phyloP scores from a whole-genome alignment of 306 rosid species.

The Trifolium subterraneum region DNA sequence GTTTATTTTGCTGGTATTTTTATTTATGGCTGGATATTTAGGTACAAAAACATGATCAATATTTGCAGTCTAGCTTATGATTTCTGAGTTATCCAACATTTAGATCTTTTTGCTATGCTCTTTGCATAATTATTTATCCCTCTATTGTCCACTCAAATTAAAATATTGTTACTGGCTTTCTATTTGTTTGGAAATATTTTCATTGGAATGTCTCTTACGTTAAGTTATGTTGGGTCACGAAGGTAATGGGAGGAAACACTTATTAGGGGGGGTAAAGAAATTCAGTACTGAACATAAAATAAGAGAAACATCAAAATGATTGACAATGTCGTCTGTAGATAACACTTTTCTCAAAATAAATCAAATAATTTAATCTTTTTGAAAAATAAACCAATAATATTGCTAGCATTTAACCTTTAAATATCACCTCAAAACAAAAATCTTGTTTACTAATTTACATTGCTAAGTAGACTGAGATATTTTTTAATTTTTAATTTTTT shows the following conservation, averaged over 20 bases:
- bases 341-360: not conserved
- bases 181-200: not conserved
- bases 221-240: not conserved
- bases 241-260: too few relatives aligned
- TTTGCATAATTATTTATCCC: not conserved
- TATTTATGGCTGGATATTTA: not conserved
- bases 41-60: not conserved
- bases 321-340: not conserved
- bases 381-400: not conserved
- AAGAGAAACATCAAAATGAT: not conserved
- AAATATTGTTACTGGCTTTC: too few relatives aligned
- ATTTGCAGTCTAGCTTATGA: slow-evolving; percentile 5
- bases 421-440: not conserved
- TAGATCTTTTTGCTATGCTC: not conserved
- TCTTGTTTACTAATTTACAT: not conserved
- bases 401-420: not conserved
- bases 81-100: not conserved
- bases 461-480: not conserved
- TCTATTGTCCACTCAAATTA: not conserved
- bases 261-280: not conserved
- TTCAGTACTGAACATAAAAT: not conserved
- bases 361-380: not conserved
- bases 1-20: slow-evolving; percentile 12
- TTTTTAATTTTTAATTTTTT: too few relatives aligned
- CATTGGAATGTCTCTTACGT: not conserved